These are phyloP conservation scores for Raffaelea albimanens DNA, from an alignment of 2,329 filamentous ascomycete genomes.

Conservation along the genomic window DNA sequence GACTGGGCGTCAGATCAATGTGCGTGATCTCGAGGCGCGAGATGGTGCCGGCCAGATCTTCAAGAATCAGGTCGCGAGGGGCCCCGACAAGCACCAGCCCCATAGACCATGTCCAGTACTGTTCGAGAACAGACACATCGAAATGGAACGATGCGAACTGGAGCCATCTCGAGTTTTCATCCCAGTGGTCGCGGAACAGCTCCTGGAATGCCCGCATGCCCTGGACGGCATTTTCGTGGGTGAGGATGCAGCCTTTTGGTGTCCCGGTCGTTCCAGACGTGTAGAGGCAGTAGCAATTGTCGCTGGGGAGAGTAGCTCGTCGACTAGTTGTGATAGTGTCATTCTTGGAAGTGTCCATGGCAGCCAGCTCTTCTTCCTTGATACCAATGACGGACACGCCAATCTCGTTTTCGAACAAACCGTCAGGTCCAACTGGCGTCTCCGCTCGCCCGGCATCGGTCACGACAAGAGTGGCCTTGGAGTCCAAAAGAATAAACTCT, in stretches of 20 bases:
- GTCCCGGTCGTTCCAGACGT: conserved; percentile 81
- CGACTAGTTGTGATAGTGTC: not conserved
- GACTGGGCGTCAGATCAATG: conserved; percentile 82
- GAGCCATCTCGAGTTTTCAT: conserved; percentile 65
- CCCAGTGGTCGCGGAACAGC: conserved; percentile 69
- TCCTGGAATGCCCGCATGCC: conserved; percentile 79
- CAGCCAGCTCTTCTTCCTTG: conserved; percentile 14
- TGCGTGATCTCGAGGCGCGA: conserved; percentile 69
- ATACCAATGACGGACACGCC: conserved; percentile 23
- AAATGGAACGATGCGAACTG: conserved; percentile 95
- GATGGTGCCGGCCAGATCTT: conserved; percentile 69
- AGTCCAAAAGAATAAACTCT: conserved; percentile 69
- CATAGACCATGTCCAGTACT: conserved; percentile 93
- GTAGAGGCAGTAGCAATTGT: conserved; percentile 75
- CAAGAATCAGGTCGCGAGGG: conserved; percentile 74
- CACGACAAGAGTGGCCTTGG: conserved; percentile 53
- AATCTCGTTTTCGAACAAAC: conserved; percentile 22
- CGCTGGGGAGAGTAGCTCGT: conserved; percentile 25
- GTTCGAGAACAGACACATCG: conserved; percentile 85
- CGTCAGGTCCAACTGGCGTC: not conserved
- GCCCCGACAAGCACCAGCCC: conserved; percentile 78
- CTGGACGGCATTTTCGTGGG: conserved; percentile 80
- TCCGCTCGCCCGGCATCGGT: conserved; percentile 28
- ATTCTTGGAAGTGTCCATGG: not conserved
- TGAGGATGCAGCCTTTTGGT: conserved; percentile 81